These are phyloP conservation scores for Zizania latifolia DNA, from an alignment of 176 grass and related monocot genomes.

Conservation along the genomic window DNA sequence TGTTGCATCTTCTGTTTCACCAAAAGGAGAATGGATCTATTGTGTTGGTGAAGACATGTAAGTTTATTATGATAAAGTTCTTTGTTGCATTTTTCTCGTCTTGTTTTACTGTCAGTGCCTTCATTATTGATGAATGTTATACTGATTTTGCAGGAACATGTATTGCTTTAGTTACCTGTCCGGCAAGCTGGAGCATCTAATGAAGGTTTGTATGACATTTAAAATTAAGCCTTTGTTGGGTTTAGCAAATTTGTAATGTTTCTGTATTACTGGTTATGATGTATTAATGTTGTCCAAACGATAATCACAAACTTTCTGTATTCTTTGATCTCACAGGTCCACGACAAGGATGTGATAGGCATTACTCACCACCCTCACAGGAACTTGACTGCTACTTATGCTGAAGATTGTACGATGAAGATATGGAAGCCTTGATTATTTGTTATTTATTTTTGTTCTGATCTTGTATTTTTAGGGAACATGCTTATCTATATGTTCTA, in stretches of 20 bases:
- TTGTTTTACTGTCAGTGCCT: not conserved
- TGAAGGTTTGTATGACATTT: slow-evolving; percentile 62
- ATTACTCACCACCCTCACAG: slow-evolving; percentile 87
- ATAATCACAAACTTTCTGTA: not conserved
- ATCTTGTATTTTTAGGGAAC: slow-evolving; percentile 6
- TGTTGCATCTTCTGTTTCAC: slow-evolving; percentile 82
- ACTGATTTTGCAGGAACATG: slow-evolving; percentile 64
- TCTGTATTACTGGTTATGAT: not conserved
- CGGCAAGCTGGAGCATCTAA: slow-evolving; percentile 93
- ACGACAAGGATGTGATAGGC: slow-evolving; percentile 94
- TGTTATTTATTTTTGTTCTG: slow-evolving; percentile 1
- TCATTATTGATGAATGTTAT: slow-evolving; percentile 2
- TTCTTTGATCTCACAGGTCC: slow-evolving; percentile 35
- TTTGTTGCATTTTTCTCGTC: slow-evolving; percentile 15
- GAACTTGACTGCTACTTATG: slow-evolving; percentile 81
- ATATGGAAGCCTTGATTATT: slow-evolving; percentile 84
- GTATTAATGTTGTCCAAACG: not conserved
- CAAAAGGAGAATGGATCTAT: slow-evolving; percentile 99
- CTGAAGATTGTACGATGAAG: slow-evolving; percentile 91
- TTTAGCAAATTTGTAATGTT: not conserved
- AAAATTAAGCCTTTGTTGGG: not conserved
- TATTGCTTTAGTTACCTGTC: slow-evolving; percentile 97
- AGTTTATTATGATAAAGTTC: slow-evolving; percentile 27
- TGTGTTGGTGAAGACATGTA: slow-evolving; percentile 99
- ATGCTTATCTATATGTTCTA: not conserved